Percentiles rank a stretch among this genome's conserved stretches.
phyloP scores from a whole-genome alignment of 495 filamentous ascomycete species.

The Penicillium bovifimosum region DNA sequence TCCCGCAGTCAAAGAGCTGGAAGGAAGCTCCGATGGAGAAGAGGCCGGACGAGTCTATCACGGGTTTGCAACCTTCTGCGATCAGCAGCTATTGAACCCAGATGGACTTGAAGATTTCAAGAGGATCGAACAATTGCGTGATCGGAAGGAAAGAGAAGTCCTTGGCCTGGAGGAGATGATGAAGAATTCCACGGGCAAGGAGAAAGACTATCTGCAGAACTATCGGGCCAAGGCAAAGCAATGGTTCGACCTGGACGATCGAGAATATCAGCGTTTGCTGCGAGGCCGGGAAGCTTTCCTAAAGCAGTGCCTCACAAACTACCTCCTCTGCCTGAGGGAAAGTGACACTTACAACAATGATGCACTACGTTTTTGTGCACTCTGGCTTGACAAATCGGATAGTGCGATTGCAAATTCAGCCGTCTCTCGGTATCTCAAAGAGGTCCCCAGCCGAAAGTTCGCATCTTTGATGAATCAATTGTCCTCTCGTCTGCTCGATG shows the following conservation, averaged over 20 bases:
- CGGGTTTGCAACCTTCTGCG: constrained; percentile 91
- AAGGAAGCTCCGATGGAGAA: constrained; percentile 58
- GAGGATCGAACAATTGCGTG: constrained; percentile 70
- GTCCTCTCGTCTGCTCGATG: constrained; percentile 77
- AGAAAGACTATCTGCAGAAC: constrained; percentile 41
- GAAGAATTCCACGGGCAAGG: constrained; percentile 44
- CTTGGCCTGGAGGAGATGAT: constrained; percentile 57
- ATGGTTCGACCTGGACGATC: constrained; percentile 85
- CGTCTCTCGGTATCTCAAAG: constrained; percentile 59
- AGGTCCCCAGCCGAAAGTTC: constrained; percentile 87
- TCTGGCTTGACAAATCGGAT: constrained; percentile 84
- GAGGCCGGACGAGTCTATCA: constrained; percentile 87
- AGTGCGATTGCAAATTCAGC: constrained; percentile 68
- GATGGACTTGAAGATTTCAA: constrained; percentile 80
- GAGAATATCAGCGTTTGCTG: constrained; percentile 73
- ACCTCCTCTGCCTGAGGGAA: constrained; percentile 75
- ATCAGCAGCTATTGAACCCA: constrained; percentile 80
- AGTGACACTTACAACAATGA: constrained; percentile 86
- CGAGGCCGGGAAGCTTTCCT: constrained; percentile 74
- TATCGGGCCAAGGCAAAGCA: constrained; percentile 62
- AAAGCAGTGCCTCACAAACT: constrained; percentile 86
- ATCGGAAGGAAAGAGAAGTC: constrained; percentile 76
- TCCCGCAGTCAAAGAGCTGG: constrained; percentile 75
- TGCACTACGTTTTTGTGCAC: constrained; percentile 84
- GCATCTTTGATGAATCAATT: constrained; percentile 92